Evolutionary conservation across 768 basidiomycete genomes (phyloP), one percentile per base, ranked within the genome.

Genomic region (Thelephora ganbajun): DNA sequence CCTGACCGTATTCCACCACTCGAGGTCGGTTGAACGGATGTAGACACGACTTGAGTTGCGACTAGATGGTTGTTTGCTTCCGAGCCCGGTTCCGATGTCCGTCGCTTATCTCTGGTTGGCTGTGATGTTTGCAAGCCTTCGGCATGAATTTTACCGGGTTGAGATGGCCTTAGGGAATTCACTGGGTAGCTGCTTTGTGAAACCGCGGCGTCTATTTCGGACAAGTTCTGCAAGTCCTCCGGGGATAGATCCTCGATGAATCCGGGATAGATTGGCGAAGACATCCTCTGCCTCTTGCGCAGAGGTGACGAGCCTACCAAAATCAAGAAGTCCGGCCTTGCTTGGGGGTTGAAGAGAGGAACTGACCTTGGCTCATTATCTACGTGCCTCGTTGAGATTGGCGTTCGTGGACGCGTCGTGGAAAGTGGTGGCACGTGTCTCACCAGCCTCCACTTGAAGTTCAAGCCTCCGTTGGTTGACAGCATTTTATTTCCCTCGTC

Each of bases 191-290:
- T 16, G 3, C 19, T 44, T 43, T 56, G 54, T 18, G 54, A 49
- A 12, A 47, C 16, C 20, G 19, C 22, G 22, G 33, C 33, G 14
- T 61, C 57, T 14, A 54, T 44, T 20, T 41, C 53, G 22, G 59
- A 56, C 22, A 61, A 70, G 3, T 73, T 77, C 33, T 64, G 63
- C 11, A 82, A 57, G 47, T 80, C 73, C 33, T 76, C 71, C 50
- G 75, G 70, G 45, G 71, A 81, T 46, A 77, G 57, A 18, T 72
- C 70, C 11, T 52, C 53, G n/a, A 54, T 51, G 33, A 59, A 54
- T 7, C 58, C 56, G 51, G 81, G 80, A 51, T 78, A 80, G 18
- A 74, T 74, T 1, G 82, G 80, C 0, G 80, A 82, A 0, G 80
- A 79, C 23, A 81, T 68, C 36, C 81, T 69, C 53, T 74, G 73